phyloP scores from a whole-genome alignment of 2,329 filamentous ascomycete species.

The Microcera coccophila region DNA sequence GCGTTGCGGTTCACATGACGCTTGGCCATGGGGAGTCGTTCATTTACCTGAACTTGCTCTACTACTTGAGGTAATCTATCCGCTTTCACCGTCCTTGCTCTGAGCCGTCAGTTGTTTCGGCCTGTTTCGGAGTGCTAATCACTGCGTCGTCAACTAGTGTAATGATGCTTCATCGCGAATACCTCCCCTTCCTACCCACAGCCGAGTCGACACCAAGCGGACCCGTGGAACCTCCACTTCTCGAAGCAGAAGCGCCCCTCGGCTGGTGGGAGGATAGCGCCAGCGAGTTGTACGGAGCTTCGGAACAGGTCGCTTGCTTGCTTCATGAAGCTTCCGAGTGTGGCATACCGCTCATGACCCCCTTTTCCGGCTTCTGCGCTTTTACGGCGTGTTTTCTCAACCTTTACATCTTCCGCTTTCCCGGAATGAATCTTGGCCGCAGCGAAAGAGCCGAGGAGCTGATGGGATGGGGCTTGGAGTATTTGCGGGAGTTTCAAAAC shows the following conservation, averaged over 20 bases:
- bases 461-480: no score
- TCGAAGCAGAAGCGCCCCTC: slow-evolving; percentile 35
- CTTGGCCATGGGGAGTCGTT: slow-evolving; percentile 40
- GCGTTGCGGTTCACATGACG: slow-evolving; percentile 37
- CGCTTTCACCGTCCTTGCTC: accelerated
- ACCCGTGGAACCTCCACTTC: slow-evolving; percentile 38
- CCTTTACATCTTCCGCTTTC: slow-evolving; percentile 38
- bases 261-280: slow-evolving; percentile 41
- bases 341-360: slow-evolving; percentile 36
- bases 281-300: slow-evolving; percentile 33
- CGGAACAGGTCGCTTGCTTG: slow-evolving; percentile 33
- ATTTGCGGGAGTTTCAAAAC: no score
- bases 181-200: slow-evolving; percentile 42
- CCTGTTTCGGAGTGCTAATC: neutral
- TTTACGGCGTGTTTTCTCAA: slow-evolving; percentile 44
- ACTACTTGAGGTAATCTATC: slow-evolving; percentile 38
- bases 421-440: slow-evolving; percentile 42
- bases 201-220: slow-evolving; percentile 33
- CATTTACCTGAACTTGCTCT: slow-evolving; percentile 41
- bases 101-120: accelerated
- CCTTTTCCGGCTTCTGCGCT: slow-evolving; percentile 44
- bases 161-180: slow-evolving; percentile 42
- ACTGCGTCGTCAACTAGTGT: slow-evolving; percentile 24
- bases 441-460: no score
- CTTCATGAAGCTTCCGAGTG: slow-evolving; percentile 37